Evolutionary conservation across 352 stramenopile species (phyloP), one percentile per base, ranked within the genome.

Genomic region (Pythium coloratum): DNA sequence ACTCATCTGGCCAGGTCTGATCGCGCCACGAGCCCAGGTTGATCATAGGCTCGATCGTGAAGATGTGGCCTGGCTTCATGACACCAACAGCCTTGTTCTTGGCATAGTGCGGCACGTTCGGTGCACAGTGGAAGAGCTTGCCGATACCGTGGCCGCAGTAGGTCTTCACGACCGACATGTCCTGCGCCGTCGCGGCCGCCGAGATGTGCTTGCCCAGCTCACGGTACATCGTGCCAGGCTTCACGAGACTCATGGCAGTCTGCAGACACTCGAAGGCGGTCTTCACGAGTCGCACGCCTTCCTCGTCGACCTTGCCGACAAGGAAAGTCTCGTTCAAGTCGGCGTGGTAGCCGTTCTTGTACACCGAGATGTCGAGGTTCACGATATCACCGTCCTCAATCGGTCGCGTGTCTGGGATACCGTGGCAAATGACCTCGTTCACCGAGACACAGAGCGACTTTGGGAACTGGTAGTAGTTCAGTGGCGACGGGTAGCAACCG

Each of bases 11-110:
- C 97, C 97, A 99, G 6, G 90, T 98, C 71, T 86, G 71, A 70
- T 93, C 88, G 90, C 94, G 73, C 91, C 86, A 91, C 64, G 80
- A 79, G 24, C 82, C 97, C n/a, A 98, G 77, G 80, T 99, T 99
- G 72, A 99, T 99, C 98, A 99, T 99, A 9, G 97, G 98, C 73
- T 99, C 98, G 61, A 99, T 98, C 0, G 98, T 99, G 78, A 99
- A 99, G 49, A 99, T 97, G 81, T 99, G 96, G 30, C 97, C 97
- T 3, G 91, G 88, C 67, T 97, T 98, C 94, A 99, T 99, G 26
- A 98, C 95, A 36, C 97, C 97, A 46, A 94, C 82, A 28, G 96
- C 94, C 77, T 99, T 99, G 72, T 99, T 99, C 80, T 99, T 99
- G 14, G 93, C 86, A 73, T 99, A 99, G 73, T 99, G 98, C 18